Base-by-base conservation (phyloP, 1,284 basidiomycete genomes). In the Salmacisia buchloeana region DNA sequence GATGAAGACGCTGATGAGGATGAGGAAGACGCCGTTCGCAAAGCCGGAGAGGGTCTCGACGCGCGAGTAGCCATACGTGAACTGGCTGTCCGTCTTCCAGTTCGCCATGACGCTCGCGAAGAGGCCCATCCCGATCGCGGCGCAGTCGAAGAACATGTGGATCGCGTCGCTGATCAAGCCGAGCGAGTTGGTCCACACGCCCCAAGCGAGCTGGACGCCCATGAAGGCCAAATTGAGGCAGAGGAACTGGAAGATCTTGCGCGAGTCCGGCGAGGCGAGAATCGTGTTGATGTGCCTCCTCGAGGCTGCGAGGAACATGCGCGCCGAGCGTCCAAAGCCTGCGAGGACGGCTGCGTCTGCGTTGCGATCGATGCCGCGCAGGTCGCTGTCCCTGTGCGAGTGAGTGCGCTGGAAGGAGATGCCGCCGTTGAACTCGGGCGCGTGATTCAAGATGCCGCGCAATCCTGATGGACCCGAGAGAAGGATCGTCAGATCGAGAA, bases 81-180 rank as follows among this genome's bases (percentile, higher is more conserved):
- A 98, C 25, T 87, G 85, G 69, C 90, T 88, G 81, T 98, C 94
- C 0, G 92, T 91, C 49, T 91, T 88, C 96, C 96, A 98, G 3
- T 90, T 93, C 1, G 94, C 92, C 89, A 97, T 97, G 12, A 99
- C 91, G 29, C 91, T 94, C 2, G 96, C 96, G 67, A 97, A 88
- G 1, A 99, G 84, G 1, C 96, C 96, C 70, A 99, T 92, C 0
- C 87, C 94, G 63, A 98, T 92, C 1, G 94, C 94, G 83, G 97
- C 88, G 77, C 96, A 98, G 82, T 99, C 96, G 75, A 99, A 99
- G 27, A 94, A 91, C 96, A 98, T 98, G 79, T 99, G 96, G 59
- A 99, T 98, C 13, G 96, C 94, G 80, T 99, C 96, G 15, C 92
- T 96, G 64, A 99, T 98, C 35, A 99, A 83, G 1, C 96, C 96